These are phyloP conservation scores for Echites panduratus DNA, from an alignment of 257 asterid species.

Conservation along the genomic window DNA sequence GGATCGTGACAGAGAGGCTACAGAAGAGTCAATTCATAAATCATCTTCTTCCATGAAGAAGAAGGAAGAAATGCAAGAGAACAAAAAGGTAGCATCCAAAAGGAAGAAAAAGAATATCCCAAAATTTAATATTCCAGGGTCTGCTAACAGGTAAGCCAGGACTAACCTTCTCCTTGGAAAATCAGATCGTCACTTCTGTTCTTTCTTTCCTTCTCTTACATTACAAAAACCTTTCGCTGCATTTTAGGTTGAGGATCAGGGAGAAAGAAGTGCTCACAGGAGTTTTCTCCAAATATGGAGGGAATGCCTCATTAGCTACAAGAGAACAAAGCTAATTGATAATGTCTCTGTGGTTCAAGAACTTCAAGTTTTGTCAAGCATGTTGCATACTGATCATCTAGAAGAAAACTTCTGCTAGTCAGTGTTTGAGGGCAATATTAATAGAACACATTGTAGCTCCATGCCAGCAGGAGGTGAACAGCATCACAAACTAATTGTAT, in stretches of 20 bases:
- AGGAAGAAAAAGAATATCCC: constrained; percentile 36
- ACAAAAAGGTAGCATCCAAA: constrained; percentile 39
- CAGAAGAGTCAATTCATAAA: constrained; percentile 20
- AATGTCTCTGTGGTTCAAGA: background rate
- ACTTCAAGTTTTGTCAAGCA: background rate
- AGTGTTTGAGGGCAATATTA: no score
- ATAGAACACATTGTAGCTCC: background rate
- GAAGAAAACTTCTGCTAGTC: background rate
- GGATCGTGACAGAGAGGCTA: constrained; percentile 21
- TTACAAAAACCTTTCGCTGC: background rate
- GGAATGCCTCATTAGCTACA: constrained; percentile 27
- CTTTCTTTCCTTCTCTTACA: background rate
- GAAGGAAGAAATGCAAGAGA: constrained; percentile 23
- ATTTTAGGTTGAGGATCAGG: constrained; percentile 60
- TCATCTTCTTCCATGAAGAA: constrained; percentile 26
- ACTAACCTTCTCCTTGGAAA: background rate
- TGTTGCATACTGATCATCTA: background rate
- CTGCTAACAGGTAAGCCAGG: constrained; percentile 59
- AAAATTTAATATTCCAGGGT: constrained; percentile 59
- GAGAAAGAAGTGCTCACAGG: constrained; percentile 66
- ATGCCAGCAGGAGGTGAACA: background rate
- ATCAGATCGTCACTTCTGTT: background rate
- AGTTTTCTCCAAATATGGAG: constrained; percentile 71
- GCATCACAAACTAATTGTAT: background rate
- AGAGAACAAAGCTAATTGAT: constrained; percentile 30